Evolutionary conservation across 1,284 basidiomycete species (phyloP), one percentile per base, ranked within the genome.

Genomic region (Pyrrhoderma lamaoense): DNA sequence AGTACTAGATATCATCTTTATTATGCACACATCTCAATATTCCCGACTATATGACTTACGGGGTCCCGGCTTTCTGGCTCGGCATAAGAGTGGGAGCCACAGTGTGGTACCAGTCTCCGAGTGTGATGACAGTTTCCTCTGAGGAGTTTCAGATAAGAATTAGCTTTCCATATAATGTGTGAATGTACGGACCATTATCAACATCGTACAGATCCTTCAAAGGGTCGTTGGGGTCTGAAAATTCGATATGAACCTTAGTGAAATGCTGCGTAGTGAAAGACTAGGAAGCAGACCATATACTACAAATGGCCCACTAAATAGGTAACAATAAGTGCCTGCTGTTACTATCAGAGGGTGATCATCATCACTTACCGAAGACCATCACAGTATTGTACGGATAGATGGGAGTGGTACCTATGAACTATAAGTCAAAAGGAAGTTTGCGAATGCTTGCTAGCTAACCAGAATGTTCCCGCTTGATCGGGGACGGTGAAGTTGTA

Each of bases 211-310:
- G 52, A 51, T 51, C 16, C 2, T 42, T 56, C 46, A 65, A 62
- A 1, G 71, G 72, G 52, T 75, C 71, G 3, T 68, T 42, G 0
- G 64, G 68, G 52, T 74, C 73, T 57, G 52, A 39, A 54, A 70
- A 72, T 9, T 73, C 58, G 3, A 74, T 62, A 11, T 73, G 48
- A n/a, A 5, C 65, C 8, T 7, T 7, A n/a, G 16, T 22, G 8
- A 18, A 22, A 8, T 7, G 21, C 5, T 7, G 5, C n/a, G 8
- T 40, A 4, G n/a, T 18, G n/a, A 35, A 2, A 13, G 31, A 3
- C 8, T 8, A 5, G 35, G 14, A 18, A 47, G 19, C 45, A 11
- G n/a, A 35, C 31, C 27, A 19, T 45, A 45, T 27, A 31, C 35
- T 9, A 36, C 23, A 34, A 47, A 34, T 16, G 31, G 9, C 27